Evolutionary conservation across 768 basidiomycete species (phyloP).

Genomic region (Paxillus involutus): DNA sequence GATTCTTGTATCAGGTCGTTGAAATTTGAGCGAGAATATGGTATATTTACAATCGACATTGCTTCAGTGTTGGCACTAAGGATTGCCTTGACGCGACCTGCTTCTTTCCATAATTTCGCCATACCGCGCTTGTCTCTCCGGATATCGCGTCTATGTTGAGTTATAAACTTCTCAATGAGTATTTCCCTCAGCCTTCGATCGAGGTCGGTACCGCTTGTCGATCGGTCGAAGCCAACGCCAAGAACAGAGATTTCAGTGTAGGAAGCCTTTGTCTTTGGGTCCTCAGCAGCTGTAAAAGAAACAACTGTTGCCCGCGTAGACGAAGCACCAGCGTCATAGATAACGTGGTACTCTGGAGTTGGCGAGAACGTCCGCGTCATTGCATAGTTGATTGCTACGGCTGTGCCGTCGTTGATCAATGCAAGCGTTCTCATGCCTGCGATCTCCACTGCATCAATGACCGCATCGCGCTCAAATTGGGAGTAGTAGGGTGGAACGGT

Average conservation of each 20-base stretch:
- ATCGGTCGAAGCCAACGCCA: slow-evolving; percentile 81
- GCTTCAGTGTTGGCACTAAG: slow-evolving; percentile 91
- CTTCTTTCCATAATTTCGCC: slow-evolving; percentile 95
- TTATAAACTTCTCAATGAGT: slow-evolving; percentile 72
- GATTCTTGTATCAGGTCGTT: not conserved
- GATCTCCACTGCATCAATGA: slow-evolving; percentile 90
- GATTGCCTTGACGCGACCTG: slow-evolving; percentile 85
- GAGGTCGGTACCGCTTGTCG: slow-evolving; percentile 78
- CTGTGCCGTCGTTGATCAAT: slow-evolving; percentile 89
- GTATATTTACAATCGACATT: slow-evolving; percentile 57
- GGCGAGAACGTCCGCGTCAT: slow-evolving; percentile 88
- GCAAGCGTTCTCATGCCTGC: slow-evolving; percentile 83
- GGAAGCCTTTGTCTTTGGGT: slow-evolving; percentile 46
- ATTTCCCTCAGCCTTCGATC: slow-evolving; percentile 83
- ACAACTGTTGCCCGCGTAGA: slow-evolving; percentile 78
- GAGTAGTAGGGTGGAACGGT: slow-evolving; percentile 91
- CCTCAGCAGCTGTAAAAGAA: slow-evolving; percentile 52
- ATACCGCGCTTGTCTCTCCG: slow-evolving; percentile 77
- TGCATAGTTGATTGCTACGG: slow-evolving; percentile 96
- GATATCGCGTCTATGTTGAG: slow-evolving; percentile 67
- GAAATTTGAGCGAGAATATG: not conserved
- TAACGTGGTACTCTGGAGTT: slow-evolving; percentile 77
- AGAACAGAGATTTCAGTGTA: slow-evolving; percentile 74
- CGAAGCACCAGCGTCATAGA: slow-evolving; percentile 93
- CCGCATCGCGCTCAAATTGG: slow-evolving; percentile 87